Conservation (phyloP, 768 basidiomycete genomes). For the Phaeotremella fagi region DNA sequence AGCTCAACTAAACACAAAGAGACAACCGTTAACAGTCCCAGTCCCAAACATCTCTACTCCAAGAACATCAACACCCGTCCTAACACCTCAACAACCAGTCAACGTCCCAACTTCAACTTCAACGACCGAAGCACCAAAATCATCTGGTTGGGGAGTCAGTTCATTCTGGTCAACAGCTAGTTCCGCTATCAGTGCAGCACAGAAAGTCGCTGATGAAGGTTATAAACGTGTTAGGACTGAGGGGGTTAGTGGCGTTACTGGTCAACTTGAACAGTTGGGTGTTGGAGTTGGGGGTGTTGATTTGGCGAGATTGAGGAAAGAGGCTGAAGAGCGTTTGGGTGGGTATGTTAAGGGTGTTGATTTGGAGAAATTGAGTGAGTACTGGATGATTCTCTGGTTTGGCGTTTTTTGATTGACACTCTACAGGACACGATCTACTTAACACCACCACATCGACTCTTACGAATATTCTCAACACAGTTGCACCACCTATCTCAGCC, state of each 20-base stretch:
- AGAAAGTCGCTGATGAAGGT: slow-evolving; percentile 83
- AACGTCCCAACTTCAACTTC: slow-evolving; percentile 30
- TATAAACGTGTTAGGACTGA: slow-evolving; percentile 69
- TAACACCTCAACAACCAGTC: slow-evolving; percentile 51
- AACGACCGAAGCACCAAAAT: slow-evolving; percentile 24
- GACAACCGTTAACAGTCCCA: slow-evolving; percentile 60
- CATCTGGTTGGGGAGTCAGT: slow-evolving; percentile 60
- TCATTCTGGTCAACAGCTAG: slow-evolving; percentile 84
- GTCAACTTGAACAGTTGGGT: slow-evolving; percentile 25
- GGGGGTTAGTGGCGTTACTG: slow-evolving; percentile 39
- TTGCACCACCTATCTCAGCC: slow-evolving; percentile 96
- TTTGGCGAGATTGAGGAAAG: slow-evolving; percentile 32
- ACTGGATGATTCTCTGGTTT: too few relatives aligned
- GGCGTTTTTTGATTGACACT: too few relatives aligned
- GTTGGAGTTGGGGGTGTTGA: slow-evolving; percentile 66
- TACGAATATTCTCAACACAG: slow-evolving; percentile 87
- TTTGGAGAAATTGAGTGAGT: slow-evolving; percentile 79
- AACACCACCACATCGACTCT: slow-evolving; percentile 81
- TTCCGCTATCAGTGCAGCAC: slow-evolving; percentile 79
- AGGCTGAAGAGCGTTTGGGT: slow-evolving; percentile 36
- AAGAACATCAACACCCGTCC: slow-evolving; percentile 45
- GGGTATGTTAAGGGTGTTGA: slow-evolving; percentile 71
- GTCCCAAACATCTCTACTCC: slow-evolving; percentile 25
- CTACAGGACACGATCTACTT: slow-evolving; percentile 84
- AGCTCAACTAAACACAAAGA: slow-evolving; percentile 79